These are phyloP conservation scores for Irpex sp. DNA, from an alignment of 1,284 basidiomycete species.

Conservation along the genomic window DNA sequence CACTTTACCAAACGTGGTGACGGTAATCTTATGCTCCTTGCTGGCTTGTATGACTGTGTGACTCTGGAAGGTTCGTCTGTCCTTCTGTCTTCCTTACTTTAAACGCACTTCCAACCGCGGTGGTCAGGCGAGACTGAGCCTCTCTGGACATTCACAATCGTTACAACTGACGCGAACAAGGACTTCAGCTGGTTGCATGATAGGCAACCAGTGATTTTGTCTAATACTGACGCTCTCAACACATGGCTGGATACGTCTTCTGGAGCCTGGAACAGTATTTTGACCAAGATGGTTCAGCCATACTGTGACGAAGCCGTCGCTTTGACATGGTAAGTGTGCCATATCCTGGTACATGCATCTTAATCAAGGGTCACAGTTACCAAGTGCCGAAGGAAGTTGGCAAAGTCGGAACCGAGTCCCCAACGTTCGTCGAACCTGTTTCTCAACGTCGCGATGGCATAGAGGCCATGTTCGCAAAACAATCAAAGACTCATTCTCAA, in stretches of 20 bases:
- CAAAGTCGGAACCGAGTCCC: conserved; percentile 82
- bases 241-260: conserved; percentile 80
- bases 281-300: conserved; percentile 66
- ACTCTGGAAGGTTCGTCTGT: conserved; percentile 51
- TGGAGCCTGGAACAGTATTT: conserved; percentile 56
- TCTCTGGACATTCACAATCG: conserved; percentile 84
- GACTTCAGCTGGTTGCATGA: conserved; percentile 83
- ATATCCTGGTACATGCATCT: not conserved
- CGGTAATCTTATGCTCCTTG: conserved; percentile 76
- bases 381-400: conserved; percentile 89
- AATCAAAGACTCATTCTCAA: conserved; percentile 42
- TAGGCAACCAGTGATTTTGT: conserved; percentile 88
- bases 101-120: not conserved
- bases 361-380: conserved; percentile 54
- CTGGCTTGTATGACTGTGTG: conserved; percentile 83
- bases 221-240: conserved; percentile 54
- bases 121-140: conserved; percentile 50
- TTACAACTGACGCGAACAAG: conserved; percentile 76
- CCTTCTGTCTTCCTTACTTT: too few relatives aligned
- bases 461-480: conserved; percentile 80
- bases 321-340: conserved; percentile 62
- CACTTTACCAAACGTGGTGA: conserved; percentile 76
- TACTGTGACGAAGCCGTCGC: conserved; percentile 50
- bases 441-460: conserved; percentile 84
- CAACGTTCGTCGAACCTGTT: conserved; percentile 81